These are phyloP conservation scores for Rhodomyrtus psidioides DNA, from an alignment of 441 rosid species.

Conservation along the genomic window DNA sequence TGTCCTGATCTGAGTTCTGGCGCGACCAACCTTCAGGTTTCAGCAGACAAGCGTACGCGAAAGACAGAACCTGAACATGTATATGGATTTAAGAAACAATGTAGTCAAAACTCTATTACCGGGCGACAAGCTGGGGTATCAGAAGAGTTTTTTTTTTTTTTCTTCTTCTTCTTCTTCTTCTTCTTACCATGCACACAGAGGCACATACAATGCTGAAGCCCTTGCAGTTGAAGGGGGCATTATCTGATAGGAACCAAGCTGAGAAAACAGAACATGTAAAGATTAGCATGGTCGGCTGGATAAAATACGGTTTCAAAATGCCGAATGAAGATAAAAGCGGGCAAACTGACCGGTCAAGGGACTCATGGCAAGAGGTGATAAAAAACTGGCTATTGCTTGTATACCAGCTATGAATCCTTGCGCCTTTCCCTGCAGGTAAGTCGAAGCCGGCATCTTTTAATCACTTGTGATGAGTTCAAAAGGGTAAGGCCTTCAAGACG, in stretches of 20 bases:
- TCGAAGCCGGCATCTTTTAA: background rate
- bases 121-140: background rate
- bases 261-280: background rate
- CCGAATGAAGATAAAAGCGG: background rate
- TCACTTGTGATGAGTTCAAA: background rate
- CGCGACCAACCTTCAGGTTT: background rate
- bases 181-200: conserved; percentile 10
- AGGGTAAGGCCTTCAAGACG: background rate
- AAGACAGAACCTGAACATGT: conserved; percentile 8
- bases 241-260: conserved; percentile 18
- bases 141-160: background rate
- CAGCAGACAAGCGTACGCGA: conserved; percentile 8
- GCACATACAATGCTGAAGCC: conserved; percentile 12
- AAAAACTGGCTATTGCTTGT: conserved; percentile 10
- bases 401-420: conserved; percentile 6
- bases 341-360: conserved; percentile 12
- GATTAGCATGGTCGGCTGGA: background rate
- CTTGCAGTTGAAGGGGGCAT: conserved; percentile 21
- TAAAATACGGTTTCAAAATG: background rate
- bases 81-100: background rate
- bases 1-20: background rate
- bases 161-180: background rate
- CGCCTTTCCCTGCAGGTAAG: conserved; percentile 1
- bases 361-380: conserved; percentile 19
- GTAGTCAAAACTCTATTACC: background rate